Base-by-base conservation (phyloP, 441 rosid species). In the Aquilaria agallochum region DNA sequence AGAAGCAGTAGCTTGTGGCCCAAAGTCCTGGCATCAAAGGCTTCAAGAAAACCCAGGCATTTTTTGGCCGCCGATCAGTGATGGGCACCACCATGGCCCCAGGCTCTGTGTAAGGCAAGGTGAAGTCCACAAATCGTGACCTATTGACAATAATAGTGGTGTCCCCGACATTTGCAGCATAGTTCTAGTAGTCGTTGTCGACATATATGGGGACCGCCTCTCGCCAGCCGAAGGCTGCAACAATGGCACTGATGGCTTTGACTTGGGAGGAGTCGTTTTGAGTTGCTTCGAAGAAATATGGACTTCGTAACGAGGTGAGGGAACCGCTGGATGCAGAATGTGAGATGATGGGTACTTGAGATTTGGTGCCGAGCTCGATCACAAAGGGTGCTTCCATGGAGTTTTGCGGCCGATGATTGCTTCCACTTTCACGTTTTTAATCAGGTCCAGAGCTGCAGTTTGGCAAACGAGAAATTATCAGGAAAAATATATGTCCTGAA, bases 81-180 rank as follows among this genome's bases (percentile, higher is more conserved):
- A 58, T 31, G 10, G 64, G 40, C 5, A 79, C 74, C 5, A 79
- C 36, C 76, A 79, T 76, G 3, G 67, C 61, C 0, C 75, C 73
- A 0, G 75, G 57, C 6, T 71, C 75, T n/a, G 53, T 7, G 52
- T 63, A 69, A 9, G 78, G 79, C 62, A 76, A 14, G 4, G 80
- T 68, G 46, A 76, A 79, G 48, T 79, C 78, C 1, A 76, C 67
- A 9, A 33, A 56, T 14, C 7, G 4, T 11, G 68, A 58, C 13
- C 72, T 64, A 20, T 58, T 66, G 1, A 73, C 65, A 1, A 55
- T 5, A 5, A 74, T 68, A n/a, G 80, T 73, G 9, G 32, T 67
- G 50, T 79, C 83, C 36, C 80, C 83, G 15, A 79, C 78, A 2
- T 63, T 80, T 1, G 42, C 72, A 27, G 76, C 69, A 31, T 58